phyloP scores from a whole-genome alignment of 208 protist species.

The Leptomonas seymouri region DNA sequence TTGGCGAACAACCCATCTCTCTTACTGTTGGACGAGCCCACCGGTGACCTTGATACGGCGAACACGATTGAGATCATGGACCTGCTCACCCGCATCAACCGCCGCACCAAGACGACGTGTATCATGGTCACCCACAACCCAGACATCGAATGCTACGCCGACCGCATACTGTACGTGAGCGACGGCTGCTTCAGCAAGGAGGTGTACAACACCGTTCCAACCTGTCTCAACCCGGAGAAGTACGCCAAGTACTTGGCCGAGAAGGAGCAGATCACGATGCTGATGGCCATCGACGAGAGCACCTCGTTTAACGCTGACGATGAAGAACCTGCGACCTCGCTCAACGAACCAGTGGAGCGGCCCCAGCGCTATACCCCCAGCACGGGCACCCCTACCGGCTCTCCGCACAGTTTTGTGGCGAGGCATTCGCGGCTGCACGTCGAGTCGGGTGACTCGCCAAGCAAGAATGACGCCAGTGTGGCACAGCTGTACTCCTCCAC shows the following conservation, averaged over 20 bases:
- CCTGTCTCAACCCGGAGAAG: conserved; percentile 62
- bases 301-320: conserved; percentile 9
- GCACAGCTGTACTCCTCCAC: background rate
- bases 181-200: conserved; percentile 93
- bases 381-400: conserved; percentile 11
- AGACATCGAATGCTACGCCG: conserved; percentile 98
- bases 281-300: conserved; percentile 11
- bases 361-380: conserved; percentile 3
- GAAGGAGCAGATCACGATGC: conserved; percentile 42
- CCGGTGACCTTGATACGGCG: conserved; percentile 95
- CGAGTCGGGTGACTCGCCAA: background rate
- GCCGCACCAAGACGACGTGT: conserved; percentile 90
- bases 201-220: conserved; percentile 87
- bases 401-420: conserved; percentile 1
- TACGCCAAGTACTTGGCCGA: conserved; percentile 83
- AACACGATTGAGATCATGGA: conserved; percentile 98
- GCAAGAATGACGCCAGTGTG: background rate
- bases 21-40: conserved; percentile 97
- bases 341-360: conserved; percentile 4
- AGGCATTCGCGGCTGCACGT: background rate
- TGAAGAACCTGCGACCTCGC: conserved; percentile 1
- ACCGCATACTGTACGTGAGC: conserved; percentile 95
- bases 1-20: conserved; percentile 96
- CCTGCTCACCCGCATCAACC: conserved; percentile 96
- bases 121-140: conserved; percentile 98